Percentiles rank a stretch among this genome's conserved stretches.
Evolutionary conservation across 768 basidiomycete species (phyloP).

Genomic region (Mycena alexandri): DNA sequence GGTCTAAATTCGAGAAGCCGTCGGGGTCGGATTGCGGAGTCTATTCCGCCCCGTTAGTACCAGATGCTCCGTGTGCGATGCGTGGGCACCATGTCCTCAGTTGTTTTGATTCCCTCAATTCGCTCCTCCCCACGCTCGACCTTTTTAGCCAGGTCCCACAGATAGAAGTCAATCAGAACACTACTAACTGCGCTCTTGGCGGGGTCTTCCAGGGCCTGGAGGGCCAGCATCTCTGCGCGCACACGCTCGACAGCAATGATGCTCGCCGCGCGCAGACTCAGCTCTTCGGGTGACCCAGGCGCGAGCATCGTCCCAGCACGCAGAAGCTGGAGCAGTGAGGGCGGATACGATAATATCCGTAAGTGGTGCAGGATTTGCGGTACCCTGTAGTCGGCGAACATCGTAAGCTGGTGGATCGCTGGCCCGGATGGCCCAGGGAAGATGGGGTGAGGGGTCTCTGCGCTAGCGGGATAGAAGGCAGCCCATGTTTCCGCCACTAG

Average conservation of each 20-base stretch:
- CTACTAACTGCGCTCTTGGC: slow-evolving; percentile 65
- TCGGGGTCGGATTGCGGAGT: not conserved
- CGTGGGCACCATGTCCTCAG: slow-evolving; percentile 67
- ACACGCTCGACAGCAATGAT: slow-evolving; percentile 85
- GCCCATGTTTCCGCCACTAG: slow-evolving; percentile 94
- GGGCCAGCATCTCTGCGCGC: slow-evolving; percentile 63
- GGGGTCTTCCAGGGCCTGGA: slow-evolving; percentile 39
- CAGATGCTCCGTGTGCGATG: slow-evolving; percentile 89
- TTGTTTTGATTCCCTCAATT: slow-evolving; percentile 70
- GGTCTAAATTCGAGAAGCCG: not conserved
- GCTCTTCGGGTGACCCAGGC: slow-evolving; percentile 75
- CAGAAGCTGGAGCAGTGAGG: slow-evolving; percentile 67
- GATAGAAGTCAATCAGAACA: slow-evolving; percentile 90
- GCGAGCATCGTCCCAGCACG: slow-evolving; percentile 57
- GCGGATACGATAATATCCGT: slow-evolving; percentile 78
- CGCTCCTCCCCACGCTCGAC: slow-evolving; percentile 73
- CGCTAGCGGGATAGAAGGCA: slow-evolving; percentile 79
- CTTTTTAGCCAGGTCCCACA: slow-evolving; percentile 89
- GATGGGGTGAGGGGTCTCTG: slow-evolving; percentile 70
- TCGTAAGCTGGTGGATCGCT: slow-evolving; percentile 80
- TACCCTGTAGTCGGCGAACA: slow-evolving; percentile 96
- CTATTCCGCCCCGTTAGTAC: slow-evolving; percentile 62
- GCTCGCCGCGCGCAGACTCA: slow-evolving; percentile 85
- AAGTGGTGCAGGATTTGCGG: slow-evolving; percentile 93
- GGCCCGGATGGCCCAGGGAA: slow-evolving; percentile 72